Evolutionary conservation across 2,329 filamentous ascomycete genomes (phyloP).

Genomic region (Thyridium curvatum): DNA sequence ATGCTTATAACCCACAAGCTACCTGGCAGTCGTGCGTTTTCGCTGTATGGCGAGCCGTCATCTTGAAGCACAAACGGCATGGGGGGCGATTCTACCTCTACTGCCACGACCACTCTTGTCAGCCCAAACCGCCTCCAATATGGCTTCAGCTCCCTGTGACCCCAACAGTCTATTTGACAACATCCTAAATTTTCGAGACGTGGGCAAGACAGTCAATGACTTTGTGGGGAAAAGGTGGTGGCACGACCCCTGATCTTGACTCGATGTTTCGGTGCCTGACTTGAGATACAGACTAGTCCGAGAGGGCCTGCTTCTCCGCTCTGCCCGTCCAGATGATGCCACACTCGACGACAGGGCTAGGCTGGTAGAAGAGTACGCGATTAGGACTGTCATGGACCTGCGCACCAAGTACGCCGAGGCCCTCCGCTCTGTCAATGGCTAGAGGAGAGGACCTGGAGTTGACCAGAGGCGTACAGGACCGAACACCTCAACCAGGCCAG

Average conservation of each 20-base stretch:
- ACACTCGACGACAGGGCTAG: conserved; percentile 55
- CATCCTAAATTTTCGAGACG: conserved; percentile 72
- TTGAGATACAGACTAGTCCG: conserved; percentile 35
- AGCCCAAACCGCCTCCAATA: too few relatives aligned
- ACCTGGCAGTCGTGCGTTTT: too few relatives aligned
- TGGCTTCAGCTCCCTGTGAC: too few relatives aligned
- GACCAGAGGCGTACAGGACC: conserved; percentile 40
- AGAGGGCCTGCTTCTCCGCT: conserved; percentile 62
- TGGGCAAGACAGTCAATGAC: conserved; percentile 60
- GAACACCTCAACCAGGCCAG: conserved; percentile 65
- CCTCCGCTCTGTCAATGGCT: neutral
- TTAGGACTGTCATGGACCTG: conserved; percentile 72
- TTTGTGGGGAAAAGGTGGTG: conserved; percentile 48
- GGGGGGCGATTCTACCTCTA: neutral
- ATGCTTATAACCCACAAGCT: too few relatives aligned
- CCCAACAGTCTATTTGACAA: conserved; percentile 35
- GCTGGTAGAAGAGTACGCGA: conserved; percentile 52
- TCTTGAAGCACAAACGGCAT: too few relatives aligned
- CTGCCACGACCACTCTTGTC: neutral
- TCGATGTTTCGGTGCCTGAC: neutral
- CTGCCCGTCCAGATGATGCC: conserved; percentile 67
- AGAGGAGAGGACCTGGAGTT: neutral
- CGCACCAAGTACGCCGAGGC: conserved; percentile 56
- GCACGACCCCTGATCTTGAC: neutral
- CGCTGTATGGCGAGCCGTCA: too few relatives aligned